Evolutionary conservation across 177 flowering plant genomes (phyloP), one percentile per base, ranked within the genome.

Genomic region (Vitis hybrid): DNA sequence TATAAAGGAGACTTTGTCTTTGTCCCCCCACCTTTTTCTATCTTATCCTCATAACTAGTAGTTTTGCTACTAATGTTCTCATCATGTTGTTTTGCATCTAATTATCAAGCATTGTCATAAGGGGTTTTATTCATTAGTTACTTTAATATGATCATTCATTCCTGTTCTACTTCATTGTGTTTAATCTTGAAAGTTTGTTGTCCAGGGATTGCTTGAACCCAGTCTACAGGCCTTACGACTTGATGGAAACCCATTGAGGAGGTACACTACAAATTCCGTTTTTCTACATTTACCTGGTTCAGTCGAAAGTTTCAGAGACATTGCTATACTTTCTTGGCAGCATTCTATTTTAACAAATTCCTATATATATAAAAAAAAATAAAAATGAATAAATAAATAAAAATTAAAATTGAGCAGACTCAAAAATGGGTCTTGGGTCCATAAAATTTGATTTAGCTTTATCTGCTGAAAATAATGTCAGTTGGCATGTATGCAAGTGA

Each of bases 181-280:
- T 7, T 46, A 51, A 48, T 21, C 18, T 16, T 12, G 13, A 62
- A 52, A 3, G 18, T 76, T 75, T 69, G 56, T 72, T 75, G 40
- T 57, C 49, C 92, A 95, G 99, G 94, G 99, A 59, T 80, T 93
- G 68, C 91, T 93, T 75, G 99, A 93, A 79, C 75, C 86, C 24
- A 91, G 68, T 78, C 81, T 95, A 59, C 97, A 90, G 78, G 97
- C 80, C 15, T 76, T 93, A 69, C 86, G 88, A 82, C 92, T 95
- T 64, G 97, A 88, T 70, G 97, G 99, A 67, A 95, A 95, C 79
- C 97, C 98, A 65, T 71, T 93, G 70, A 83, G 97, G 87, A 95
- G 97, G 99, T 91, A 84, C 6, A 69, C 56, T 13, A 32, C 46
- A 14, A 40, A n/a, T 58, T 57, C 7, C 59, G n/a, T 11, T 60